Evolutionary conservation across 495 filamentous ascomycete genomes (phyloP).

Genomic region (Penicillium bovifimosum): DNA sequence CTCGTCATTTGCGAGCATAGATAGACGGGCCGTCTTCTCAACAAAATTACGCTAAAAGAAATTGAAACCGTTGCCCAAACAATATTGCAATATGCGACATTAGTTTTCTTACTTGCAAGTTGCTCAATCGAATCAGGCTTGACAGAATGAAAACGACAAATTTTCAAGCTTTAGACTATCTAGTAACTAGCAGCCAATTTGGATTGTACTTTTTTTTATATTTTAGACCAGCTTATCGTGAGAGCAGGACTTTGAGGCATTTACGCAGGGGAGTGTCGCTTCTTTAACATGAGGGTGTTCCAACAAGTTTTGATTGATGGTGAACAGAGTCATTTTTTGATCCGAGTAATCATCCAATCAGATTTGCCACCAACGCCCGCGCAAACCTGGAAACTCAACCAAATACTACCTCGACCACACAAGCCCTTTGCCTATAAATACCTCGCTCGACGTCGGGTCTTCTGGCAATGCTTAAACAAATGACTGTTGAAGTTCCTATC

Average conservation of each 20-base stretch:
- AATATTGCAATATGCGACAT: too few species aligned
- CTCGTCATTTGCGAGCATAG: not conserved
- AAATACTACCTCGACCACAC: not conserved
- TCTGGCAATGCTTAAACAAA: not conserved
- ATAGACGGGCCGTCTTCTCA: not conserved
- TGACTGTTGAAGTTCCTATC: not conserved
- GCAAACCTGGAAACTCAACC: not conserved
- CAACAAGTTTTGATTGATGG: conserved; percentile 3
- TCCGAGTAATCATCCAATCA: not conserved
- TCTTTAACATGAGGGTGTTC: conserved; percentile 1
- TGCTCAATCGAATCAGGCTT: not conserved
- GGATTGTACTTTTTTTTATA: not conserved
- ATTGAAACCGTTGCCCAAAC: too few species aligned
- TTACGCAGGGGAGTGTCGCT: conserved; percentile 1
- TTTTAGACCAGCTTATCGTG: not conserved
- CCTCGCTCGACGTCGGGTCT: not conserved
- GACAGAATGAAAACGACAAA: not conserved
- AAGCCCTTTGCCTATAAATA: not conserved
- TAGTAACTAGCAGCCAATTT: not conserved
- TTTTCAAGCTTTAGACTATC: not conserved
- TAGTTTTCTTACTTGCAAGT: too few species aligned
- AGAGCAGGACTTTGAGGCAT: not conserved
- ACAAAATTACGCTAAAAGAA: too few species aligned
- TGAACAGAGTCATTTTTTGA: conserved; percentile 2
- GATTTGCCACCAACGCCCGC: conserved; percentile 2